These are phyloP conservation scores for Diplodia corticola DNA, from an alignment of 2,329 filamentous ascomycete genomes.

Conservation along the genomic window DNA sequence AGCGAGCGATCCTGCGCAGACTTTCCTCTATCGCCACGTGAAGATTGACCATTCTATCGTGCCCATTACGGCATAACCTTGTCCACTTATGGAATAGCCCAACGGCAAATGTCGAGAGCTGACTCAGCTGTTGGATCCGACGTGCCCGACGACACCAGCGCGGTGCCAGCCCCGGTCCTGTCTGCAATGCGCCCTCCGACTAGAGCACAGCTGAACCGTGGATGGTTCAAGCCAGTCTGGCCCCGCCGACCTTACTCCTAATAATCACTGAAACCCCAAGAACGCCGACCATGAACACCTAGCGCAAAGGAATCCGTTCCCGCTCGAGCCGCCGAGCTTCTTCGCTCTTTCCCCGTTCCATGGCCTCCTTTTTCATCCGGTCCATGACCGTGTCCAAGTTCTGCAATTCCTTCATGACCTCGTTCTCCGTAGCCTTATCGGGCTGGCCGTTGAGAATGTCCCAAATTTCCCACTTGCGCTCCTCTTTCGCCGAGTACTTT, in stretches of 20 bases:
- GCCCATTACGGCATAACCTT: not conserved
- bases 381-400: constrained; percentile 35
- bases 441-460: constrained; percentile 33
- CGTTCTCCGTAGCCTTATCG: constrained; percentile 19
- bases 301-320: constrained; percentile 4
- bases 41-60: not conserved
- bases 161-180: not conserved
- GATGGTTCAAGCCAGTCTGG: not conserved
- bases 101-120: not conserved
- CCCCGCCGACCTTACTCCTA: not conserved
- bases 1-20: too few relatives aligned
- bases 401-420: constrained; percentile 30
- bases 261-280: not conserved
- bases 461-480: constrained; percentile 41
- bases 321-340: constrained; percentile 9
- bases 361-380: constrained; percentile 33
- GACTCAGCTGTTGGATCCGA: not conserved
- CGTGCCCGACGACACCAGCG: not conserved
- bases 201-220: not conserved
- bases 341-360: constrained; percentile 34
- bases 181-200: not conserved
- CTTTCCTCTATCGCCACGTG: not conserved
- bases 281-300: not conserved
- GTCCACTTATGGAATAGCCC: not conserved
- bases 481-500: constrained; percentile 30